Conservation (phyloP, 176 grass and related monocot species). For the Phragmites australis region DNA sequence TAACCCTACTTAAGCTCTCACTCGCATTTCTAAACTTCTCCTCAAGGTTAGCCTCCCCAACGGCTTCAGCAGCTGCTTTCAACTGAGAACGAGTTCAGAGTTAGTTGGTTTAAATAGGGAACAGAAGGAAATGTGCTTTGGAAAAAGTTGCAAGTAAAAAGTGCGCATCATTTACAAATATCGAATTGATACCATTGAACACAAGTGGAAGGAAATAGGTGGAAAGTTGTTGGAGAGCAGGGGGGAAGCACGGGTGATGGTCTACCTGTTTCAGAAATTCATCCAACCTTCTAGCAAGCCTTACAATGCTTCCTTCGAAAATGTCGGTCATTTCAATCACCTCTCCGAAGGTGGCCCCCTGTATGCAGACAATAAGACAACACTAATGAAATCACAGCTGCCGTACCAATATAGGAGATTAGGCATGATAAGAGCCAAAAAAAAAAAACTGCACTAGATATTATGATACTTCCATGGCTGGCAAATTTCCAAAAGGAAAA, state of each 20-base stretch:
- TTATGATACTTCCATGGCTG: background rate
- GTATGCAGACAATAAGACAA: conserved; percentile 12
- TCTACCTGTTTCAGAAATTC: conserved; percentile 99
- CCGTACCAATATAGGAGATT: background rate
- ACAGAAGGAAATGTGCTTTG: background rate
- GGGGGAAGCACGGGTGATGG: background rate
- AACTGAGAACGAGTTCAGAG: conserved; percentile 59
- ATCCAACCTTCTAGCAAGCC: conserved; percentile 87
- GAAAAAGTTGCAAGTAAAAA: background rate
- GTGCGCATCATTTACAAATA: background rate
- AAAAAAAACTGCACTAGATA: background rate
- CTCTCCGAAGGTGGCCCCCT: conserved; percentile 91
- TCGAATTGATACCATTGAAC: background rate
- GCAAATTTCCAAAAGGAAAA: background rate
- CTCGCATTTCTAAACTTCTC: conserved; percentile 73
- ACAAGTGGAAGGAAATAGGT: background rate
- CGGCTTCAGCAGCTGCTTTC: conserved; percentile 75
- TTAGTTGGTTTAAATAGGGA: background rate
- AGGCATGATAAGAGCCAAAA: background rate
- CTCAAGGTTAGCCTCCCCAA: conserved; percentile 74
- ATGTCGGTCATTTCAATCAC: conserved; percentile 99
- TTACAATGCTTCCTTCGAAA: conserved; percentile 95
- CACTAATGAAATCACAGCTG: background rate
- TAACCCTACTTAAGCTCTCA: conserved; percentile 78
- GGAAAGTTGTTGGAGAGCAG: conserved; percentile 8